These are phyloP conservation scores for Suillus bovinus DNA, from an alignment of 768 basidiomycete species.

Conservation along the genomic window DNA sequence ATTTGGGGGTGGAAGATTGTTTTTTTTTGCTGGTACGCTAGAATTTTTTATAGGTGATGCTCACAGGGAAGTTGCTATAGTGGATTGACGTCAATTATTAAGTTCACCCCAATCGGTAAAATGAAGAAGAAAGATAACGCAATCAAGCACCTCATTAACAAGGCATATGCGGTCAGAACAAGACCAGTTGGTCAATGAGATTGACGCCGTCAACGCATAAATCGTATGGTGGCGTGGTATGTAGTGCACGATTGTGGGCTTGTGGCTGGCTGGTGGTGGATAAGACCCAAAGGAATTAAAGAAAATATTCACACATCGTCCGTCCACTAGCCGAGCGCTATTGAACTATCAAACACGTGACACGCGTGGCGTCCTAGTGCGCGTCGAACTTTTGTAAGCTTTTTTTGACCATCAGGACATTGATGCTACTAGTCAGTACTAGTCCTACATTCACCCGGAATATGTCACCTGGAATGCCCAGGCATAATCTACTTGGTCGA, in stretches of 20 bases:
- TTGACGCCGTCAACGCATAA: background rate
- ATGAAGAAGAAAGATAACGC: conserved; percentile 5
- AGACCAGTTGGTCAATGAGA: background rate
- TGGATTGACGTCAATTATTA: background rate
- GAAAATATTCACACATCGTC: no score
- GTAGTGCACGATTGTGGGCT: background rate
- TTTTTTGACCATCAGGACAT: no score
- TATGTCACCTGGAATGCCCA: conserved; percentile 45
- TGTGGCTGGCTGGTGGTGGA: no score
- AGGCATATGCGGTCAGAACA: background rate
- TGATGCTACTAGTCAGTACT: no score
- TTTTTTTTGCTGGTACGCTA: background rate
- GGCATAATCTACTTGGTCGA: conserved; percentile 32
- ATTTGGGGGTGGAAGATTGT: background rate
- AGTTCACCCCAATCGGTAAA: background rate
- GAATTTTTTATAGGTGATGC: background rate
- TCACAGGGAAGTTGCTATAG: background rate
- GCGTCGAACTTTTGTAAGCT: no score
- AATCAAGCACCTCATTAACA: conserved; percentile 7
- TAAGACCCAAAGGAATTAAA: no score
- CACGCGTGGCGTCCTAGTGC: no score
- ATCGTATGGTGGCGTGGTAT: background rate
- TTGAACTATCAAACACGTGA: no score
- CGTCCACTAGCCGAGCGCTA: no score
- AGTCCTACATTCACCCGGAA: conserved; percentile 3